Base-by-base conservation (phyloP, 2,329 filamentous ascomycete genomes). In the Ophiognomonia clavigignenti-juglandacearum region DNA sequence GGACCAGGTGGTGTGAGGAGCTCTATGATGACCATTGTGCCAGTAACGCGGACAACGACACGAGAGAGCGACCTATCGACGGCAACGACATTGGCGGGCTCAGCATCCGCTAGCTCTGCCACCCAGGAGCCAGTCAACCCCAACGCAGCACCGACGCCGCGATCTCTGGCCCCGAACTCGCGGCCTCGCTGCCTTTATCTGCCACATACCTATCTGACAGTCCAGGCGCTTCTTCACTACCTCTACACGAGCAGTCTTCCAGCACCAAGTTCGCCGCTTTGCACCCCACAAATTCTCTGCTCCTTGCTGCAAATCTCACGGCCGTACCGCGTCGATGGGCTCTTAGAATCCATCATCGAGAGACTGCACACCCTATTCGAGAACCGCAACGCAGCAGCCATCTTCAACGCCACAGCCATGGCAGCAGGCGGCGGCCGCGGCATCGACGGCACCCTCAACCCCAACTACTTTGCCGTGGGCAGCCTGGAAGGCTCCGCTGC, bases 321-420 rank as follows among this genome's bases (percentile, higher is more conserved):
- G 4, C 92, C 93, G 0, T 98, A 98, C 64, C 87, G 90, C 54
- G 79, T 98, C 39, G 91, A 97, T 58, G 93, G 93, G 0, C 77
- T 98, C 2, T 73, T 97, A 1, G 93, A 98, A 68, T 89, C 89
- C 1, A 88, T 95, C 2, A 88, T 97, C 9, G 90, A 97, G 65
- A 82, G 92, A 7, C 75, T 98, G 0, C 93, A 98, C 60, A 78
- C 87, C 24, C 80, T 95, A 1, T 79, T 98, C 4, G 93, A 98
- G 63, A 93, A 88, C 39, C 80, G 92, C 39, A 98, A 97, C 56
- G 92, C 93, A 0, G 93, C 93, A 0, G 93, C 93, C 6, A 91
- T 98, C 0, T 98, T 98, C 73, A 98, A 98, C 56, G 93, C 93
- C 0, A 93, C 92, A 0, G 93, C 93, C 44, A 97, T 97, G 93